Evolutionary conservation across 495 filamentous ascomycete species (phyloP).

Genomic region (Podospora pseudocomata): DNA sequence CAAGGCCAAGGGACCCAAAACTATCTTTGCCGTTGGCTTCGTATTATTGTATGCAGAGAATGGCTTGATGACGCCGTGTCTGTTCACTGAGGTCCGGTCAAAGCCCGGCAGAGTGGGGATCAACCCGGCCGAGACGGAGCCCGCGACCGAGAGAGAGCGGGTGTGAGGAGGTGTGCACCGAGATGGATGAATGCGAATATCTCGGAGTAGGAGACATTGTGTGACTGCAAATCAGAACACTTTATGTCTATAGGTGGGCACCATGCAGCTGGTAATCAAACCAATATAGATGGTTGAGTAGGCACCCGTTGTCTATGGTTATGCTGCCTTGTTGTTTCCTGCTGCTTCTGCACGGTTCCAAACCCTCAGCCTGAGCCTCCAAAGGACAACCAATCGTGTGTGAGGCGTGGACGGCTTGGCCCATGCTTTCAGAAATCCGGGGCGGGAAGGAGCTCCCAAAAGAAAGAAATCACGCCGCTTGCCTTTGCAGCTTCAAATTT

Average conservation of each 20-base stretch:
- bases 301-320: neutral
- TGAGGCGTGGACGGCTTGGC: conserved; percentile 18
- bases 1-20: neutral
- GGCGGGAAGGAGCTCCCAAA: neutral
- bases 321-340: conserved; percentile 12
- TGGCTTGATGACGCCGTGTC: neutral
- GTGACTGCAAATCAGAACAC: neutral
- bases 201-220: neutral
- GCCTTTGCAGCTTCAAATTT: neutral
- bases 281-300: neutral
- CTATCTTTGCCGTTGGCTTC: neutral
- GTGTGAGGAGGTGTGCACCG: neutral
- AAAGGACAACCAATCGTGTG: conserved; percentile 21
- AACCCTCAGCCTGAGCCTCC: conserved; percentile 22
- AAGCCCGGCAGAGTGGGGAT: conserved; percentile 6
- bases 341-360: conserved; percentile 31
- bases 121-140: conserved; percentile 1
- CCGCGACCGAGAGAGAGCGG: conserved; percentile 7
- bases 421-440: conserved; percentile 19
- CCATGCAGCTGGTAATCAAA: neutral
- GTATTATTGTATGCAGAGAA: neutral
- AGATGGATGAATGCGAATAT: neutral
- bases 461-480: neutral
- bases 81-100: neutral
- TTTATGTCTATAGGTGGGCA: neutral